These are phyloP conservation scores for Rutstroemia sp. DNA, from an alignment of 2,329 filamentous ascomycete species.

Conservation along the genomic window DNA sequence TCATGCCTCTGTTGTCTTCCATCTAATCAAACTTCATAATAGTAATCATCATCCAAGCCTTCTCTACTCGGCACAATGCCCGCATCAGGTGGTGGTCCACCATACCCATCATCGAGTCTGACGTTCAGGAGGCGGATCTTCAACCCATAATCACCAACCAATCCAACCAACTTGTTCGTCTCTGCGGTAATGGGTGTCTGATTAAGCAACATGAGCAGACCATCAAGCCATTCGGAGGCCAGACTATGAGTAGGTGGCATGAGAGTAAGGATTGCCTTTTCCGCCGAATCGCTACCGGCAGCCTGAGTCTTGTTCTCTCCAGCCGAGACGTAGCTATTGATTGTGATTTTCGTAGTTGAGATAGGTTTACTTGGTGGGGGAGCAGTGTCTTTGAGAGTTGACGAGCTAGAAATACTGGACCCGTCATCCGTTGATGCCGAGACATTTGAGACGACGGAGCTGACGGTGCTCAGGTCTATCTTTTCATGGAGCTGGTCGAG, in stretches of 20 bases:
- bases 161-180: conserved; percentile 78
- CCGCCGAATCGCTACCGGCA: conserved; percentile 39
- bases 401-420: conserved; percentile 35
- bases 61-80: conserved; percentile 75
- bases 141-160: conserved; percentile 84
- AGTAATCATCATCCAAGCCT: conserved; percentile 87
- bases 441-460: conserved; percentile 90
- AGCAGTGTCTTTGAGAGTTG: conserved; percentile 32
- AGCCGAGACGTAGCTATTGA: conserved; percentile 59
- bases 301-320: conserved; percentile 24
- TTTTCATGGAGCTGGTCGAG: conserved; percentile 71
- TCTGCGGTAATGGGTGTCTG: conserved; percentile 96
- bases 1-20: neutral
- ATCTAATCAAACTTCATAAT: conserved; percentile 51
- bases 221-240: conserved; percentile 95
- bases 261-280: conserved; percentile 73
- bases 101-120: conserved; percentile 69
- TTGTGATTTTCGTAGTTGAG: conserved; percentile 76
- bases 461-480: conserved; percentile 80
- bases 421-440: conserved; percentile 39
- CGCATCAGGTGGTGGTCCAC: conserved; percentile 46
- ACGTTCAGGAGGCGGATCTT: conserved; percentile 92
- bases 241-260: conserved; percentile 73
- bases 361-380: conserved; percentile 22
- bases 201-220: conserved; percentile 86